phyloP scores from a whole-genome alignment of 768 basidiomycete genomes.

The Mycena galopus region DNA sequence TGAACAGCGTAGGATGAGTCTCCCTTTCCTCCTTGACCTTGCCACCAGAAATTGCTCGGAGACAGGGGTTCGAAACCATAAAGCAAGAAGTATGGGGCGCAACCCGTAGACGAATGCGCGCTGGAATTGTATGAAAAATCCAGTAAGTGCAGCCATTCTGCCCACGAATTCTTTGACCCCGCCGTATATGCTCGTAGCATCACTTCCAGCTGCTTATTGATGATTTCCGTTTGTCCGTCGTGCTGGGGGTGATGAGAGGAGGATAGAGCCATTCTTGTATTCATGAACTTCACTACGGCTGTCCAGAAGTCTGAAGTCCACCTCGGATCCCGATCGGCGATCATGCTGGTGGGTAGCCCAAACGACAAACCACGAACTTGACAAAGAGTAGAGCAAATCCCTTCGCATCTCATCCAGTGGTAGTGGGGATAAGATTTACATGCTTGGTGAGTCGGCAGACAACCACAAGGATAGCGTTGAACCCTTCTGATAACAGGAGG shows the following conservation, averaged over 20 bases:
- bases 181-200: constrained; percentile 38
- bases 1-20: not conserved
- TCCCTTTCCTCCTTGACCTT: not conserved
- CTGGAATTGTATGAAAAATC: constrained; percentile 44
- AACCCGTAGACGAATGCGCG: constrained; percentile 26
- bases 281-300: not conserved
- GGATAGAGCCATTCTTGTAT: not conserved
- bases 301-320: constrained; percentile 27
- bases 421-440: constrained; percentile 19
- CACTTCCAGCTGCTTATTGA: constrained; percentile 46
- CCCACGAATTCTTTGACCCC: constrained; percentile 37
- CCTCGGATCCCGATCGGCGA: constrained; percentile 22
- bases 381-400: constrained; percentile 3
- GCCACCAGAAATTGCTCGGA: constrained; percentile 17
- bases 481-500: constrained; percentile 36
- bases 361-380: not conserved
- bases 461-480: constrained; percentile 5
- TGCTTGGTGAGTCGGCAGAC: constrained; percentile 11
- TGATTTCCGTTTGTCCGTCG: constrained; percentile 48
- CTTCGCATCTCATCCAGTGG: not conserved
- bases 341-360: constrained; percentile 17
- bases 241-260: constrained; percentile 44
- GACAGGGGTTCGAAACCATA: constrained; percentile 32
- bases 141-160: constrained; percentile 36
- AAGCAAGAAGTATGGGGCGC: constrained; percentile 33